Conservation (phyloP, 2,329 filamentous ascomycete genomes). For the Aspergillus pseudotamarii region DNA sequence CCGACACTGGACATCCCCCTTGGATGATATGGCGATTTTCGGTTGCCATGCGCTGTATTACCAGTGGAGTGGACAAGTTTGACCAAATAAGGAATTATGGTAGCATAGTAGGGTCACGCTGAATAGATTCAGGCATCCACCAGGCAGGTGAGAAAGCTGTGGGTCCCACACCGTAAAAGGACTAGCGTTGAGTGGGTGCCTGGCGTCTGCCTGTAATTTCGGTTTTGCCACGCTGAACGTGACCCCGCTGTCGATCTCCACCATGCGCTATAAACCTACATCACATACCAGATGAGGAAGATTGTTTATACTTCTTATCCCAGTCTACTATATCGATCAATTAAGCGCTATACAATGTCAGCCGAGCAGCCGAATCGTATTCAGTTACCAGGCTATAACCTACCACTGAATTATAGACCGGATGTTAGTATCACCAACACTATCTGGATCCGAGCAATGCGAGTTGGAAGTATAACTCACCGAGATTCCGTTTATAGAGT, state of each 20-base stretch:
- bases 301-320: background rate
- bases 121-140: background rate
- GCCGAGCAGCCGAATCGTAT: too few relatives aligned
- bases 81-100: too few relatives aligned
- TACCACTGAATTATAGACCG: background rate
- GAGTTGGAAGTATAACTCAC: background rate
- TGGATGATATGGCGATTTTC: too few relatives aligned
- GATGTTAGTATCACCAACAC: background rate
- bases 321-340: background rate
- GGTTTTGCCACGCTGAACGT: background rate
- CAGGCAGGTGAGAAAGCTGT: background rate
- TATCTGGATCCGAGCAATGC: background rate
- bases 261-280: background rate
- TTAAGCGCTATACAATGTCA: background rate
- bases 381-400: background rate
- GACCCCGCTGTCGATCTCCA: background rate
- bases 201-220: background rate
- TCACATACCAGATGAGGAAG: background rate
- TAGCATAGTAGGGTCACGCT: too few relatives aligned
- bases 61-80: too few relatives aligned
- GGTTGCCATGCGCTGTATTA: too few relatives aligned
- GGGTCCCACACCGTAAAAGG: background rate
- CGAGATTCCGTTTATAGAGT: background rate
- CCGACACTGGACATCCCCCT: too few relatives aligned
- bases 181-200: background rate